A percentile compares a stretch with the other conserved stretches of the same genome.
These are phyloP conservation scores for Kwoniella bestiolae DNA, from an alignment of 768 basidiomycete genomes.

Conservation along the genomic window DNA sequence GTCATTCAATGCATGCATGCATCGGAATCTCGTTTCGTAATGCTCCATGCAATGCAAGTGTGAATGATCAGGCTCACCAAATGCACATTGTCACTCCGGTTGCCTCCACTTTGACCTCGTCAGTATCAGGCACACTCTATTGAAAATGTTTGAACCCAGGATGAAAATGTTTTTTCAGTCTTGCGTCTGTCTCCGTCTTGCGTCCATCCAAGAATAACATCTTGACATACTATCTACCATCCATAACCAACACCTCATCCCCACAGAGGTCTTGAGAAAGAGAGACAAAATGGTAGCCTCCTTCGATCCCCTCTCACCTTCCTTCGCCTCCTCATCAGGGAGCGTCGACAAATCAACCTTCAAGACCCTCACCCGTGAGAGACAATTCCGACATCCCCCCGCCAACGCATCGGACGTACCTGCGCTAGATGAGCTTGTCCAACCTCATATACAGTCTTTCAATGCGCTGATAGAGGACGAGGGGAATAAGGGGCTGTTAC, in stretches of 20 bases:
- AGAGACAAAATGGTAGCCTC: slow-evolving; percentile 21
- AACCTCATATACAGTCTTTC: slow-evolving; percentile 93
- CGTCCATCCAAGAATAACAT: too few species aligned
- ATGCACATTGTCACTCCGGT: too few species aligned
- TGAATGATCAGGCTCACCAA: neutral
- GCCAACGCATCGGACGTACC: slow-evolving; percentile 70
- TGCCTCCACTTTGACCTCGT: neutral
- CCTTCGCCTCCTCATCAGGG: slow-evolving; percentile 22
- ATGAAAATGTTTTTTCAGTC: neutral
- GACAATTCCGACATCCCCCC: slow-evolving; percentile 75
- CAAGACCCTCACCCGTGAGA: slow-evolving; percentile 78
- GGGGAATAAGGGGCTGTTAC: slow-evolving; percentile 73
- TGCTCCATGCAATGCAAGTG: too few species aligned
- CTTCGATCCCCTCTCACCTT: slow-evolving; percentile 29
- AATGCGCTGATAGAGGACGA: slow-evolving; percentile 95
- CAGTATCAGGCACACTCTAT: neutral
- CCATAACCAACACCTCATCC: too few species aligned
- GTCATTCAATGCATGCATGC: neutral
- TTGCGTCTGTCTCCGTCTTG: too few species aligned
- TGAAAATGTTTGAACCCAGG: neutral
- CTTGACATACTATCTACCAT: too few species aligned
- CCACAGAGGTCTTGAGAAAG: too few species aligned
- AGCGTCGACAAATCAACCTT: slow-evolving; percentile 61
- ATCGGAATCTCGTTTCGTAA: neutral
- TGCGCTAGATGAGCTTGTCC: slow-evolving; percentile 88